phyloP scores from a whole-genome alignment of 495 filamentous ascomycete species.

The Penicillium samsonianum region DNA sequence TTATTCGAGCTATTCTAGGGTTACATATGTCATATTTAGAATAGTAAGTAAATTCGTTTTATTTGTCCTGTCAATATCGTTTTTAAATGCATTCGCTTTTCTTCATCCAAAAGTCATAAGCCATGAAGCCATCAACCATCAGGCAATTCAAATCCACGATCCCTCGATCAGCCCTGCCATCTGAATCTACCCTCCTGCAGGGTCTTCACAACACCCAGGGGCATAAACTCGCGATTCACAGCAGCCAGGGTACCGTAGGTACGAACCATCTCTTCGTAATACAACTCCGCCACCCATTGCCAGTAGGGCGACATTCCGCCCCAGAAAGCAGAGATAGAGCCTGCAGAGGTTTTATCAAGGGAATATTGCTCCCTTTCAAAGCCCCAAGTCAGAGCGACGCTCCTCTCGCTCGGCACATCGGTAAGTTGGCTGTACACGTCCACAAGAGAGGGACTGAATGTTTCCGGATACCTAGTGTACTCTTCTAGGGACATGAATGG shows the following conservation, averaged over 20 bases:
- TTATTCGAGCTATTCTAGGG: no score
- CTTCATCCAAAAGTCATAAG: neutral
- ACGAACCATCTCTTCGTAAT: conserved; percentile 58
- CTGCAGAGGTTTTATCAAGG: conserved; percentile 22
- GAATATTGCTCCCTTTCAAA: conserved; percentile 29
- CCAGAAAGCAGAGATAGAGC: conserved; percentile 38
- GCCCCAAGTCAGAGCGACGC: conserved; percentile 31
- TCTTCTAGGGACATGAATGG: conserved; percentile 57
- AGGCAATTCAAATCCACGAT: neutral
- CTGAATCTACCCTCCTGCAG: conserved; percentile 58
- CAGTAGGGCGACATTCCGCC: conserved; percentile 56
- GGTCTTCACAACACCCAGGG: conserved; percentile 65
- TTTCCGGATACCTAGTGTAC: conserved; percentile 53
- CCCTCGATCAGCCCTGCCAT: conserved; percentile 53
- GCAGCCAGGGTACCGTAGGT: conserved; percentile 64
- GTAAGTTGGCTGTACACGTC: conserved; percentile 42
- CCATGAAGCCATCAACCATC: neutral
- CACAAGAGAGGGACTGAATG: conserved; percentile 35
- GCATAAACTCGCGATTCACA: conserved; percentile 61
- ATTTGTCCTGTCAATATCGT: no score
- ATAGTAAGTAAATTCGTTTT: no score
- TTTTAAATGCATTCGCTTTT: neutral
- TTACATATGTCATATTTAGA: no score
- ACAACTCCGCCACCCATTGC: conserved; percentile 62
- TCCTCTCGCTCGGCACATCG: conserved; percentile 38